A percentile compares a stretch with the other conserved stretches of the same genome.
Conservation (phyloP, 768 basidiomycete genomes). For the Cantharellus anzutake region DNA sequence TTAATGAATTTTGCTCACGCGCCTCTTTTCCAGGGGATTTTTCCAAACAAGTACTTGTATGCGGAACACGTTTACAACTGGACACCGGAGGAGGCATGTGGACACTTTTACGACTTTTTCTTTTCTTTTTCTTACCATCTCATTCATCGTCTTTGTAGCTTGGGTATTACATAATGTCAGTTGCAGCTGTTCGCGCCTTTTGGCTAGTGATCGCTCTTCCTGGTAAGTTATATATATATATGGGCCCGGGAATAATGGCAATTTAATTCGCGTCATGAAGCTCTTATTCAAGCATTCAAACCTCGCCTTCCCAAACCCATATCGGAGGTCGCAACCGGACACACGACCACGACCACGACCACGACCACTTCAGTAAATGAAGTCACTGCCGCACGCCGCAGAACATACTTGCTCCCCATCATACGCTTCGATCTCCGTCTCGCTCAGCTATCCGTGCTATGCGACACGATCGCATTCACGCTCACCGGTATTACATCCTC, state of each 20-base stretch:
- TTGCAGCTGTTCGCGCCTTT: conserved; percentile 2
- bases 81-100: conserved; percentile 3
- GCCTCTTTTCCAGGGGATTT: conserved; percentile 41
- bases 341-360: conserved; percentile 25
- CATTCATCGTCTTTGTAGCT: conserved; percentile 2
- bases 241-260: not conserved
- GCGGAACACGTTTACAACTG: conserved; percentile 30
- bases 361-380: not conserved
- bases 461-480: not conserved
- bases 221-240: conserved; percentile 18
- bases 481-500: not conserved
- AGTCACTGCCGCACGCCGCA: not conserved
- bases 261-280: conserved; percentile 2
- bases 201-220: conserved; percentile 5
- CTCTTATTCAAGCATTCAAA: conserved; percentile 5
- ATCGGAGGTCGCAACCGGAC: not conserved
- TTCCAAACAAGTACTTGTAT: conserved; percentile 61
- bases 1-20: not conserved
- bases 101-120: no score
- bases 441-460: conserved; percentile 1
- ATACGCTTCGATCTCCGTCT: conserved; percentile 6
- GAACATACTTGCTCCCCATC: not conserved
- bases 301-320: not conserved
- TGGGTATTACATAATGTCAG: conserved; percentile 4
- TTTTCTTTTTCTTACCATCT: not conserved